phyloP scores from a whole-genome alignment of 495 filamentous ascomycete genomes.

The Penicillium silybi region DNA sequence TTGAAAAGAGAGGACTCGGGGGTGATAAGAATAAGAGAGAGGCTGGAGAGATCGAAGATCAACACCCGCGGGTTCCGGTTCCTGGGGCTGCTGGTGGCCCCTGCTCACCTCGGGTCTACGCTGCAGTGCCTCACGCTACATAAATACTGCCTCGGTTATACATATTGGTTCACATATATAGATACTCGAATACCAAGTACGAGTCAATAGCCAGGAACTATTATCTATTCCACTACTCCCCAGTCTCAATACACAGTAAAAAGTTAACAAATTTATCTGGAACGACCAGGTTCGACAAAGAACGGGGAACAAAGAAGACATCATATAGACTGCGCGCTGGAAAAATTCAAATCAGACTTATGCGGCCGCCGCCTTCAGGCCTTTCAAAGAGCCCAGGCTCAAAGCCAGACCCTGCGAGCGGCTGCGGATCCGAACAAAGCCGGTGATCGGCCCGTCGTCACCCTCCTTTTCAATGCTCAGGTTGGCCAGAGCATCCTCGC shows the following conservation, averaged over 20 bases:
- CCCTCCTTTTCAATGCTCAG: slow-evolving; percentile 97
- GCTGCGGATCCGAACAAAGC: slow-evolving; percentile 98
- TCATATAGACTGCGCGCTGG: slow-evolving; percentile 30
- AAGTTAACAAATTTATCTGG: slow-evolving; percentile 23
- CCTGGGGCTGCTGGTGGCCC: slow-evolving; percentile 12
- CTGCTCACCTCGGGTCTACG: slow-evolving; percentile 8
- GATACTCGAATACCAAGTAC: not conserved
- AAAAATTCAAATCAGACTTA: slow-evolving; percentile 33
- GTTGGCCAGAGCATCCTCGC: slow-evolving; percentile 98
- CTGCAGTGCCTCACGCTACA: not conserved
- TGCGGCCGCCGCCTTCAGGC: slow-evolving; percentile 62
- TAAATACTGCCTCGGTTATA: not conserved
- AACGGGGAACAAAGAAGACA: slow-evolving; percentile 22
- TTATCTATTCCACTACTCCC: slow-evolving; percentile 31
- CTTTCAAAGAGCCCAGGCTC: slow-evolving; percentile 92
- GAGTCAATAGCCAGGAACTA: not conserved
- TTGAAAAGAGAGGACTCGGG: not conserved
- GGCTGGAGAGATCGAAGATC: slow-evolving; percentile 16
- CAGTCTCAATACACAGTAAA: slow-evolving; percentile 20
- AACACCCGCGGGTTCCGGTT: slow-evolving; percentile 16
- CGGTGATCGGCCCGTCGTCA: slow-evolving; percentile 91
- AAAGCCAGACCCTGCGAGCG: slow-evolving; percentile 93
- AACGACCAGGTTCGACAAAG: slow-evolving; percentile 23
- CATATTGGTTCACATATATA: not conserved
- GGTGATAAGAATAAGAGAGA: slow-evolving; percentile 9